A percentile compares a stretch with the other conserved stretches of the same genome.
Evolutionary conservation across 1,139 yeast genomes (phyloP).

Genomic region (Geotrichum cucujoidarum): DNA sequence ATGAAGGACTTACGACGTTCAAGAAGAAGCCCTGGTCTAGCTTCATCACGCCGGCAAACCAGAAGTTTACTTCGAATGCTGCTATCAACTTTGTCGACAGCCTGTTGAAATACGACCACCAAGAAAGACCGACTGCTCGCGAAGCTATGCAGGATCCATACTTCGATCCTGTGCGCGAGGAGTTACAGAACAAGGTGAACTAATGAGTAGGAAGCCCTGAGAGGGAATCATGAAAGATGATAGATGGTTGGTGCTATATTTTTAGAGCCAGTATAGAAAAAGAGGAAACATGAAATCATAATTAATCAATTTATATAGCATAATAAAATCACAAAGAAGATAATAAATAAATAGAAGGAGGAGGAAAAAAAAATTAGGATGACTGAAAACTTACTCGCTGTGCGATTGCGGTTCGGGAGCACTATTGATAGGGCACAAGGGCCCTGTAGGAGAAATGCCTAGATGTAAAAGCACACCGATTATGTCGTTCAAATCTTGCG

Average conservation of each 20-base stretch:
- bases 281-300: neutral
- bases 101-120: conserved; percentile 86
- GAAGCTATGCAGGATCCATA: conserved; percentile 91
- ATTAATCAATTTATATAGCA: too few species aligned
- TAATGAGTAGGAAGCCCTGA: neutral
- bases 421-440: too few species aligned
- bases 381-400: too few species aligned
- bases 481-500: conserved; percentile 1
- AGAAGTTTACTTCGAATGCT: conserved; percentile 61
- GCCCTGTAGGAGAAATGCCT: too few species aligned
- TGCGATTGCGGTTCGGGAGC: too few species aligned
- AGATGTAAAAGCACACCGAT: conserved; percentile 4
- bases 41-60: conserved; percentile 71
- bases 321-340: too few species aligned
- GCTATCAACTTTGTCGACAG: conserved; percentile 80
- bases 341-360: neutral
- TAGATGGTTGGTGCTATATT: neutral
- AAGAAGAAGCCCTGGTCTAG: conserved; percentile 82
- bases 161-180: conserved; percentile 43
- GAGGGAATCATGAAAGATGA: neutral
- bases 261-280: neutral
- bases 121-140: conserved; percentile 85
- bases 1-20: conserved; percentile 53
- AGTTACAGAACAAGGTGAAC: neutral
- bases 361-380: neutral